Percentiles rank a stretch among this genome's conserved stretches.
phyloP scores from a whole-genome alignment of 2,329 filamentous ascomycete species.

The Didymella exigua region DNA sequence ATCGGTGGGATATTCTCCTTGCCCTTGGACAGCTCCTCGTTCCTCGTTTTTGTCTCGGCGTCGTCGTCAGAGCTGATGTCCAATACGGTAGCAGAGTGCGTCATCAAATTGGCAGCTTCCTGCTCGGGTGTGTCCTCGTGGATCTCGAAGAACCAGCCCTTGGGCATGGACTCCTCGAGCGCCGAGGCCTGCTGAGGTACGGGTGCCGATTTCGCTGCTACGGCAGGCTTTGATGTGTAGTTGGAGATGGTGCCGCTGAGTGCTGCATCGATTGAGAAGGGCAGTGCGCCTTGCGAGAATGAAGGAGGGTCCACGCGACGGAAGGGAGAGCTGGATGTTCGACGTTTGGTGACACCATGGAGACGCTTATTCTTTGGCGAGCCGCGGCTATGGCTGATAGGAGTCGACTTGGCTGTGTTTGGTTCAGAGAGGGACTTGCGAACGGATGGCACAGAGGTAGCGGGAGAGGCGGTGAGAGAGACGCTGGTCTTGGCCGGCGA shows the following conservation, averaged over 20 bases:
- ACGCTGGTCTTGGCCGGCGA: slow-evolving; percentile 32
- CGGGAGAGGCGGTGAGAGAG: slow-evolving; percentile 36
- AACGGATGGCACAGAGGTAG: slow-evolving; percentile 32
- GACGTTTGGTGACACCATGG: slow-evolving; percentile 70
- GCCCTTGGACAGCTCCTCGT: slow-evolving; percentile 65
- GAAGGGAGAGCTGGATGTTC: slow-evolving; percentile 65
- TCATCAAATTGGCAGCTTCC: slow-evolving; percentile 88
- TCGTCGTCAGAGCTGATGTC: slow-evolving; percentile 92
- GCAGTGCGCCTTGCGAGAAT: slow-evolving; percentile 60
- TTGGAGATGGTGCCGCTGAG: slow-evolving; percentile 75
- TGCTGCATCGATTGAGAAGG: slow-evolving; percentile 85
- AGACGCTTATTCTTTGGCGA: slow-evolving; percentile 76
- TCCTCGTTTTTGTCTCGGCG: slow-evolving; percentile 61
- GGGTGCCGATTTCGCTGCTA: slow-evolving; percentile 45
- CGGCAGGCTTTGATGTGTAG: slow-evolving; percentile 57
- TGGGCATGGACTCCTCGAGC: slow-evolving; percentile 62
- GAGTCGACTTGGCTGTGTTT: slow-evolving; percentile 50
- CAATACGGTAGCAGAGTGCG: slow-evolving; percentile 84
- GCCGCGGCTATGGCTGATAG: slow-evolving; percentile 65
- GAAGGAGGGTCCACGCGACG: slow-evolving; percentile 73
- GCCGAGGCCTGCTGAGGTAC: slow-evolving; percentile 40
- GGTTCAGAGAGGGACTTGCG: slow-evolving; percentile 51
- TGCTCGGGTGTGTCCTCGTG: slow-evolving; percentile 91
- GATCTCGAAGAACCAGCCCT: slow-evolving; percentile 87
- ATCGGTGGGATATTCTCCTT: slow-evolving; percentile 93